Evolutionary conservation across 805 yeast genomes (phyloP).

Genomic region (Groenewaldozyma salmanticensis): DNA sequence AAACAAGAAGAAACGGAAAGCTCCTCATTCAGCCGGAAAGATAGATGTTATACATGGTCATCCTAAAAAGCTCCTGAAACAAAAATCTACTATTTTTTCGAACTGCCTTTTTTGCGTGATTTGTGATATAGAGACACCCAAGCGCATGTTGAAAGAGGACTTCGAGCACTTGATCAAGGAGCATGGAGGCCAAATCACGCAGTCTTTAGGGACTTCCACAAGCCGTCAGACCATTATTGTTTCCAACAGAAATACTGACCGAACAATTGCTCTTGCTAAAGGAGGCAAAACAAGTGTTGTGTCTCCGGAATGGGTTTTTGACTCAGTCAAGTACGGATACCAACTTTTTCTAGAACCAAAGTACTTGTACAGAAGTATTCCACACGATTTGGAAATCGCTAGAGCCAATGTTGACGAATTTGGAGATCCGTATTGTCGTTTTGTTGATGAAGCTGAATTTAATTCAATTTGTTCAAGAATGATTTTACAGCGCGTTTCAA

Average conservation of each 20-base stretch:
- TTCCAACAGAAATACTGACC: constrained; percentile 27
- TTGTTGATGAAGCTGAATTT: constrained; percentile 22
- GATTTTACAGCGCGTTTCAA: too few relatives aligned
- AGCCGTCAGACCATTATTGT: constrained; percentile 12
- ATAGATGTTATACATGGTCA: constrained; percentile 5
- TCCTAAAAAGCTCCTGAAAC: constrained; percentile 1
- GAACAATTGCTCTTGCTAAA: constrained; percentile 31
- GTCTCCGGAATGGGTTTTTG: constrained; percentile 62
- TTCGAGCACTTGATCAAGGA: constrained; percentile 17
- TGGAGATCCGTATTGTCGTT: constrained; percentile 52
- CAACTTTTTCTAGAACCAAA: constrained; percentile 50
- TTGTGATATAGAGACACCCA: constrained; percentile 20
- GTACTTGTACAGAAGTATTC: constrained; percentile 40
- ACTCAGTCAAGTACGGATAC: constrained; percentile 39
- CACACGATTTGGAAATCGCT: constrained; percentile 16
- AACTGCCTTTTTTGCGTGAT: constrained; percentile 18
- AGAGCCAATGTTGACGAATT: constrained; percentile 39
- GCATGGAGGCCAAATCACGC: constrained; percentile 24
- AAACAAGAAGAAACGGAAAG: constrained; percentile 22
- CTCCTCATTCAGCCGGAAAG: constrained; percentile 5
- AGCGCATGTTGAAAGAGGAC: constrained; percentile 13
- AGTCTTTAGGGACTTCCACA: constrained; percentile 6
- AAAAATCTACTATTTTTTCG: constrained; percentile 13
- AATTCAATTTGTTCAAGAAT: constrained; percentile 10
- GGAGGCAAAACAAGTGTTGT: constrained; percentile 48